Conservation (phyloP, 2,329 filamentous ascomycete genomes). For the Ophiostoma angusticollis region DNA sequence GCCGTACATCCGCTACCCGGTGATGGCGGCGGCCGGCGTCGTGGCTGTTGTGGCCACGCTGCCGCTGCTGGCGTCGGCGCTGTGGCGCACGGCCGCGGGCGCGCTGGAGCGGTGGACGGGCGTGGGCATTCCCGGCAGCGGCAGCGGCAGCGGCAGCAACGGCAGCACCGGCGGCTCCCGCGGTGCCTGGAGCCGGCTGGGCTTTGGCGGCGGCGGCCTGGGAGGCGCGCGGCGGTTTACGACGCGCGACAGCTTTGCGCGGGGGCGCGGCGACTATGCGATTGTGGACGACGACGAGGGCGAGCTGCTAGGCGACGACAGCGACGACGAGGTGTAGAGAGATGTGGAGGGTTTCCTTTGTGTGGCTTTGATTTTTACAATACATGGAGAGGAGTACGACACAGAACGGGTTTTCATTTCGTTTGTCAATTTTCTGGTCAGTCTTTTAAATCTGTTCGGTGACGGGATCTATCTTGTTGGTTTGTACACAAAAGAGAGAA, state of each 20-base stretch:
- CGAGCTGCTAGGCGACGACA: constrained; percentile 83
- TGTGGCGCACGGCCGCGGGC: constrained; percentile 54
- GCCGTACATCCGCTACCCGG: constrained; percentile 69
- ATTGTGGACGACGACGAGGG: constrained; percentile 88
- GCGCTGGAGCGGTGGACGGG: constrained; percentile 32
- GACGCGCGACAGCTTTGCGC: constrained; percentile 77
- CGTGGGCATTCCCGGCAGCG: constrained; percentile 20
- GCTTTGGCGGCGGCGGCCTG: constrained; percentile 40
- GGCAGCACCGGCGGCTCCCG: constrained; percentile 31
- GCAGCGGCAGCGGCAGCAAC: constrained; percentile 20
- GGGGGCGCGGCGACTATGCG: constrained; percentile 76
- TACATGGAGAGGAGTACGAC: no score
- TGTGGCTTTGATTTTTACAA: not conserved
- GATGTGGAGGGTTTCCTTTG: not conserved
- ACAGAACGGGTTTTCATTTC: no score
- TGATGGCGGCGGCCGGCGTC: constrained; percentile 55
- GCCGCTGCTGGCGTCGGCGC: constrained; percentile 57
- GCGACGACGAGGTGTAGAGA: constrained; percentile 65
- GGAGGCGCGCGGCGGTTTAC: constrained; percentile 64
- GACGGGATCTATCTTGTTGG: no score
- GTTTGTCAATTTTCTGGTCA: no score
- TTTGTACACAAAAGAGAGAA: no score
- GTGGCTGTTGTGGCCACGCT: constrained; percentile 47
- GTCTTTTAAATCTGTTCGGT: no score
- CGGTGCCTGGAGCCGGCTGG: constrained; percentile 34